Evolutionary conservation across 192 early-diverging fungal genomes (phyloP).

Genomic region (Rhizophagus clarus): DNA sequence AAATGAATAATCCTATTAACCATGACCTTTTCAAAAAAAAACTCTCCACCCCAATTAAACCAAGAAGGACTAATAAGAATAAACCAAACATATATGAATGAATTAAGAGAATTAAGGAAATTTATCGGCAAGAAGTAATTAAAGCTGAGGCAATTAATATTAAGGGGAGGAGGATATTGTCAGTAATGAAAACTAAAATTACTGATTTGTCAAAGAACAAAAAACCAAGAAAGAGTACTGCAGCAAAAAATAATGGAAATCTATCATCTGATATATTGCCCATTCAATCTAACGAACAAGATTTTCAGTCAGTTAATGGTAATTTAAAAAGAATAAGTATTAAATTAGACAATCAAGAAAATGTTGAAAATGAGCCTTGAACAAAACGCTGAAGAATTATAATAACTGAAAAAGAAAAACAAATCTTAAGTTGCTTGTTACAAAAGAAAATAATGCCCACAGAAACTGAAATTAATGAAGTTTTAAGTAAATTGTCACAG

Average conservation of each 20-base stretch:
- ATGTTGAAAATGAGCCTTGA: neutral
- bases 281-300: neutral
- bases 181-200: neutral
- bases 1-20: neutral
- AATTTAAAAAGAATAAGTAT: neutral
- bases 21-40: neutral
- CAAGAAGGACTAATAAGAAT: neutral
- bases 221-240: neutral
- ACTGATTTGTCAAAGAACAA: neutral
- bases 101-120: no score
- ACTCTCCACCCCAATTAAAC: neutral
- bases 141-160: no score
- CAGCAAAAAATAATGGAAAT: neutral
- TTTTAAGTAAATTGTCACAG: neutral
- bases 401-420: neutral
- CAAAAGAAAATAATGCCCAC: neutral
- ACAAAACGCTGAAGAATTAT: neutral
- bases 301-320: neutral
- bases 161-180: neutral
- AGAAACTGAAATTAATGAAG: neutral
- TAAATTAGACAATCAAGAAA: neutral
- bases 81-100: no score
- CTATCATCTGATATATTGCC: neutral
- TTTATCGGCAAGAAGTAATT: no score
- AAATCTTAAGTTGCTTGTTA: neutral